Evolutionary conservation across 305 asterid genomes (phyloP).

Genomic region (Solanum hybrid): DNA sequence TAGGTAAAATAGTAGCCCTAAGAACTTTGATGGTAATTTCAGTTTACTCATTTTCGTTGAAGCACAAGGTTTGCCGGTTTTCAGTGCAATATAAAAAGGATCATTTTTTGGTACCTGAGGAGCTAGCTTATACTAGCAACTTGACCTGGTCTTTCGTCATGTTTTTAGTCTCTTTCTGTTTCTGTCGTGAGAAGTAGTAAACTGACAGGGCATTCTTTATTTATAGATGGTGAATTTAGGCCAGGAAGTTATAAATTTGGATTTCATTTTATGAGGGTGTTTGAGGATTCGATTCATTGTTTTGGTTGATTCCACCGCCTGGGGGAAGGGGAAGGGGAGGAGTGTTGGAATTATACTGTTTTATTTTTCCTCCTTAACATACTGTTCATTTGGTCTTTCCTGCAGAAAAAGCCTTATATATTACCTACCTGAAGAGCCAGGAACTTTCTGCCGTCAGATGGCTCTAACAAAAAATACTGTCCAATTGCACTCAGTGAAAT

Average conservation of each 20-base stretch:
- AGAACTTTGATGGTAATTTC: neutral
- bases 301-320: neutral
- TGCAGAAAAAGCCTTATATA: constrained; percentile 2
- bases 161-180: neutral
- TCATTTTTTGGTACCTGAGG: neutral
- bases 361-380: neutral
- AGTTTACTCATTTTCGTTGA: neutral
- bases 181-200: neutral
- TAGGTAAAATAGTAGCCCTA: neutral
- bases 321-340: neutral
- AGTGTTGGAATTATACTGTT: neutral
- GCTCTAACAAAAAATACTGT: neutral
- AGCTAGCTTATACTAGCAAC: neutral
- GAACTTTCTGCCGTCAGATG: neutral
- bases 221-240: neutral
- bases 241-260: neutral
- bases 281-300: neutral
- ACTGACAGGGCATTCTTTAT: neutral
- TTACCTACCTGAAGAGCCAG: neutral
- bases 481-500: neutral
- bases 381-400: neutral
- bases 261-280: neutral
- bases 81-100: neutral
- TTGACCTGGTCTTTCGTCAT: neutral
- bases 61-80: neutral